Conservation (phyloP, 257 asterid species). For the Petunia secreta region DNA sequence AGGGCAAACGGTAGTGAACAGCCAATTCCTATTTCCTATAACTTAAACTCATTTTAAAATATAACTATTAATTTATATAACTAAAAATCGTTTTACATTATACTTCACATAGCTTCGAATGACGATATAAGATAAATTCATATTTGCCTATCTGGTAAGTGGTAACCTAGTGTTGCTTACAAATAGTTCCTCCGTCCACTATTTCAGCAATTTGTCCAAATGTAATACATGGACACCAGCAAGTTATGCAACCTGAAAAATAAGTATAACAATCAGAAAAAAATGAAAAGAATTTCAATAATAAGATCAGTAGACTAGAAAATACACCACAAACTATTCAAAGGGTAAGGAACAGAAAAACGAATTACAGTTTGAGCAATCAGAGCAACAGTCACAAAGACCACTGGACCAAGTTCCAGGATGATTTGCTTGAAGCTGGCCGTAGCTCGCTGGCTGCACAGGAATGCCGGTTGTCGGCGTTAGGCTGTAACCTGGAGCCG, state of each 20-base stretch:
- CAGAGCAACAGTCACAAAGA: constrained; percentile 47
- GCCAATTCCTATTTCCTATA: too few species aligned
- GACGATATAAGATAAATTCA: too few species aligned
- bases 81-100: too few species aligned
- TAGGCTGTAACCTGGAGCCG: too few species aligned
- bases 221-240: constrained; percentile 39
- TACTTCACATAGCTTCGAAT: too few species aligned
- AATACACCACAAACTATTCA: background rate
- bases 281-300: background rate
- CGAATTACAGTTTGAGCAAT: constrained; percentile 44
- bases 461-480: too few species aligned
- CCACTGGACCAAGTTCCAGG: constrained; percentile 50
- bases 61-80: too few species aligned
- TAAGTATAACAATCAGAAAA: background rate
- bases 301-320: background rate
- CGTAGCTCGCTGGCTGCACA: background rate
- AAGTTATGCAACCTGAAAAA: constrained; percentile 40
- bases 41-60: too few species aligned
- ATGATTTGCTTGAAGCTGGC: constrained; percentile 16
- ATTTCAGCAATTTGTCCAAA: constrained; percentile 45
- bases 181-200: constrained; percentile 33
- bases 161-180: constrained; percentile 23
- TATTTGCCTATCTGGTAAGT: too few species aligned
- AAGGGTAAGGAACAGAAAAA: background rate
- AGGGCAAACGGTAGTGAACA: too few species aligned